phyloP scores from a whole-genome alignment of 1,284 basidiomycete genomes.

The Sutorius eximius region DNA sequence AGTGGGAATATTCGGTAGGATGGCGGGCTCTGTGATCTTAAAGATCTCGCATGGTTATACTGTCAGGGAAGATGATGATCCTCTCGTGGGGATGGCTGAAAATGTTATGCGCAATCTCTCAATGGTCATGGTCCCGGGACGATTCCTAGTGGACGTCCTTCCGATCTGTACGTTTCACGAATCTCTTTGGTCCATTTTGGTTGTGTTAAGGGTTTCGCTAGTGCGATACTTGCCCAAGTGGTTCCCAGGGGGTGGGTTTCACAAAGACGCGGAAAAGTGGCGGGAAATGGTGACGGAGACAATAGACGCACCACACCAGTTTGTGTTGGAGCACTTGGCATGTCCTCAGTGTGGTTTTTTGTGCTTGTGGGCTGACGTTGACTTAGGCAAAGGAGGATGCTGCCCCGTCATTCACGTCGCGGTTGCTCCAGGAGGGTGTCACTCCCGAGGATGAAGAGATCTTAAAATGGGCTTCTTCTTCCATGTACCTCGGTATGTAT shows the following conservation, averaged over 20 bases:
- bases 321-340: slow-evolving; percentile 43
- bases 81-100: slow-evolving; percentile 24
- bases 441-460: slow-evolving; percentile 13
- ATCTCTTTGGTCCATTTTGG: not conserved
- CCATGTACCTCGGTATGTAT: slow-evolving; percentile 20
- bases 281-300: slow-evolving; percentile 33
- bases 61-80: slow-evolving; percentile 25
- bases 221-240: slow-evolving; percentile 28
- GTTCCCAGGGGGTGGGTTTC: slow-evolving; percentile 48
- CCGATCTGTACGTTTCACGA: slow-evolving; percentile 25
- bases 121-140: slow-evolving; percentile 12
- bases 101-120: slow-evolving; percentile 17
- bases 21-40: slow-evolving; percentile 9
- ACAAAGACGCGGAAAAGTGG: slow-evolving; percentile 40
- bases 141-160: slow-evolving; percentile 31
- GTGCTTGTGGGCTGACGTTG: not conserved
- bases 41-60: slow-evolving; percentile 21
- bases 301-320: slow-evolving; percentile 37
- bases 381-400: slow-evolving; percentile 41
- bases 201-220: not conserved
- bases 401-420: slow-evolving; percentile 38
- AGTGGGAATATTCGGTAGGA: not conserved
- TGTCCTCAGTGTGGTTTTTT: not conserved
- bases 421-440: slow-evolving; percentile 2
- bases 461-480: slow-evolving; percentile 15